These are phyloP conservation scores for Diplodia seriata DNA, from an alignment of 2,329 filamentous ascomycete genomes.

Conservation along the genomic window DNA sequence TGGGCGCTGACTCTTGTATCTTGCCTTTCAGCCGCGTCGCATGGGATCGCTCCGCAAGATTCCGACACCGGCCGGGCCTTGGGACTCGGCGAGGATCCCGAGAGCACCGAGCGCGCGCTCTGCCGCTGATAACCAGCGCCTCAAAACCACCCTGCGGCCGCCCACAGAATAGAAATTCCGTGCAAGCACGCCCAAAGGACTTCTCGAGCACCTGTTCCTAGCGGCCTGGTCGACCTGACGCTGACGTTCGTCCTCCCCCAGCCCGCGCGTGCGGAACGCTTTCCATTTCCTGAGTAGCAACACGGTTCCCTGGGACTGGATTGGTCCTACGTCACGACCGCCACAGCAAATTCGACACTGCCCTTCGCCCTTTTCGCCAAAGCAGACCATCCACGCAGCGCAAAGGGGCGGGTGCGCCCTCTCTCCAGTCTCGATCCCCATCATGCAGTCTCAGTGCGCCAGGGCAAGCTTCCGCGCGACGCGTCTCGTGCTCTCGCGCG, in stretches of 20 bases:
- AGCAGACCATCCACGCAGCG: conserved; percentile 2
- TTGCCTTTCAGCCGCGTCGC: neutral
- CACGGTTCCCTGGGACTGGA: neutral
- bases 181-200: conserved; percentile 3
- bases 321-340: conserved; percentile 20
- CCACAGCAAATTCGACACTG: conserved; percentile 5
- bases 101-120: conserved; percentile 16
- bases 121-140: conserved; percentile 29
- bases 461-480: conserved; percentile 30
- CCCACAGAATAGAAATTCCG: conserved; percentile 9
- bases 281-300: conserved; percentile 3
- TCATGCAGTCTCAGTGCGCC: conserved; percentile 33
- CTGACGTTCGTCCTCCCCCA: neutral
- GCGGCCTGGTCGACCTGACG: conserved; percentile 1
- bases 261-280: neutral
- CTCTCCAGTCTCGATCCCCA: neutral
- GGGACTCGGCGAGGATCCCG: conserved; percentile 11
- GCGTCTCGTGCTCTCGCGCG: conserved; percentile 24
- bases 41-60: conserved; percentile 18
- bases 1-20: conserved; percentile 27
- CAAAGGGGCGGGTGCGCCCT: conserved; percentile 14
- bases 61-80: conserved; percentile 15
- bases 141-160: conserved; percentile 11
- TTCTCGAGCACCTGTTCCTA: conserved; percentile 2
- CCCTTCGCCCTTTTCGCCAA: neutral